Evolutionary conservation across 768 basidiomycete genomes (phyloP), one percentile per base, ranked within the genome.

Genomic region (Cubamyces lactineus): DNA sequence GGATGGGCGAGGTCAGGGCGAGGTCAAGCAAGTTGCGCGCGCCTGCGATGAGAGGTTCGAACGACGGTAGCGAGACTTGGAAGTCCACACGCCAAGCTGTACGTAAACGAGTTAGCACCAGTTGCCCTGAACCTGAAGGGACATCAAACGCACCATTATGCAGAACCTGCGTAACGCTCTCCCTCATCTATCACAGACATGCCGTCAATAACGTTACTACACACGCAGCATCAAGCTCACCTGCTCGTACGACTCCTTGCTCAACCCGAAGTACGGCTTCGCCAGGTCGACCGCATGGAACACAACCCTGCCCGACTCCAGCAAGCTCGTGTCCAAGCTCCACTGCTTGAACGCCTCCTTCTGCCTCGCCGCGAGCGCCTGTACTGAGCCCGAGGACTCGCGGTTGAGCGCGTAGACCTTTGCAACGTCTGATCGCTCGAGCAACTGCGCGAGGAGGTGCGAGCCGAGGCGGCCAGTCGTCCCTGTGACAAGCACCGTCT

Each of bases 51-150:
- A 75, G 72, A 0, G 74, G 64, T 55, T 80, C 76, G 58, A 75
- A 80, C 1, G 78, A 78, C 0, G 61, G 38, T 3, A 80, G 65
- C 0, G 75, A 68, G 6, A 76, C 61, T 39, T 80, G 80, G 64
- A 81, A 80, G 50, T 82, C 73, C 4, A 82, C 67, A 11, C 71
- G 63, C 80, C 77, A 80, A 0, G 76, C 79, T 66, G 28, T 26
- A 46, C 34, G 34, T 34, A 1, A 34, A 30, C 9, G 16, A 0
- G 13, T 2, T 15, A 12, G 23, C 30, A 45, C 47, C 28, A 57
- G 45, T 7, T 3, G 8, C 39, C 4, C 1, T 15, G 9, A 5
- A 21, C 16, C 16, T 16, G 6, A 8, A 4, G 1, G 42, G 2
- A 23, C 26, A 30, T 28, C 13, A 5, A 38, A 47, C 63, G 19